These are phyloP conservation scores for Pugionium dolabratum DNA, from an alignment of 345 rosid genomes.

Conservation along the genomic window DNA sequence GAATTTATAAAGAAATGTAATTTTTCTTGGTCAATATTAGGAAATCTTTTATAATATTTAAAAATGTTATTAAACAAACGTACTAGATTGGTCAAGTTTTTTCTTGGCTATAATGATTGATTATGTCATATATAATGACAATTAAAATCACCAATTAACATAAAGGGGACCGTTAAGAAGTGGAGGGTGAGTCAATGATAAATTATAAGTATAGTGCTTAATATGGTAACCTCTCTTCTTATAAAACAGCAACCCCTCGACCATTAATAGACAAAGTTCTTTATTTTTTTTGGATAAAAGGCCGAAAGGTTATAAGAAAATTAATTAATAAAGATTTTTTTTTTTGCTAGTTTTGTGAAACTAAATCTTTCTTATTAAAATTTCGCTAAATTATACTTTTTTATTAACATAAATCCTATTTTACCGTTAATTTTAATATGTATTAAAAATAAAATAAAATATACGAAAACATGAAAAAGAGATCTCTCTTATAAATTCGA, in stretches of 20 bases:
- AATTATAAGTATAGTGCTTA: constrained; percentile 28
- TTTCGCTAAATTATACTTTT: too few species aligned
- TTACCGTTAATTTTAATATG: too few species aligned
- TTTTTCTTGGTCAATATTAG: too few species aligned
- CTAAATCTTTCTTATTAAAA: too few species aligned
- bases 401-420: too few species aligned
- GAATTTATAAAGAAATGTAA: background rate
- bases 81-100: background rate
- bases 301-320: constrained; percentile 3
- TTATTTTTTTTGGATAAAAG: constrained; percentile 28
- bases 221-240: constrained; percentile 10
- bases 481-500: too few species aligned
- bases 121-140: constrained; percentile 30
- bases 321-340: too few species aligned
- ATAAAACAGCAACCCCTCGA: background rate
- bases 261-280: constrained; percentile 27
- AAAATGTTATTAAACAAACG: background rate
- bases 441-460: too few species aligned
- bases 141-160: constrained; percentile 19
- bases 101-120: constrained; percentile 15
- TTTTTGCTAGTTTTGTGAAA: too few species aligned
- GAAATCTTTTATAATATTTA: background rate
- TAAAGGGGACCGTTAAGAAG: constrained; percentile 11
- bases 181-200: constrained; percentile 34
- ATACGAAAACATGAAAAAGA: too few species aligned